A percentile compares a stretch with the other conserved stretches of the same genome.
Evolutionary conservation across 1,139 yeast genomes (phyloP).

Genomic region (Pichiaceae sp.): DNA sequence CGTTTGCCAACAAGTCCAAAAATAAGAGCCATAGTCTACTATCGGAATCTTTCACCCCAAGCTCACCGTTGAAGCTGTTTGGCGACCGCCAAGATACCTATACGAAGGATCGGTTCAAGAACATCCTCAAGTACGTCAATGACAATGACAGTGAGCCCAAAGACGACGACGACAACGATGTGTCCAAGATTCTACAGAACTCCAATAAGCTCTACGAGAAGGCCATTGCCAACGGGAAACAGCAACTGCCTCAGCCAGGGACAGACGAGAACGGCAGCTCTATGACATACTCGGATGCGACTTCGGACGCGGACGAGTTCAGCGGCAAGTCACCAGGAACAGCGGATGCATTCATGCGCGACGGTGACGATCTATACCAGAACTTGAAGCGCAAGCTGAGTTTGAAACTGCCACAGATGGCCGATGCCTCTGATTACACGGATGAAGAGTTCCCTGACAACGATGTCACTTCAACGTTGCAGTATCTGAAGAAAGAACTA

Average conservation of each 20-base stretch:
- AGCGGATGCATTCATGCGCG: constrained; percentile 13
- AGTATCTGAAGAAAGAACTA: background rate
- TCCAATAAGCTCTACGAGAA: constrained; percentile 15
- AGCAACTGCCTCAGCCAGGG: background rate
- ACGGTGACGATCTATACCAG: constrained; percentile 18
- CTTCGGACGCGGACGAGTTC: constrained; percentile 21
- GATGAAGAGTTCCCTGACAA: constrained; percentile 2
- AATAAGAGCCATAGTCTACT: constrained; percentile 6
- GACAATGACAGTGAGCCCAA: constrained; percentile 2
- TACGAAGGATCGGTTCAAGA: constrained; percentile 18
- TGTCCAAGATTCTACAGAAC: constrained; percentile 10
- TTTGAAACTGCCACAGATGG: constrained; percentile 4
- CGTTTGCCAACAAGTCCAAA: constrained; percentile 19
- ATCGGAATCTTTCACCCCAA: constrained; percentile 14
- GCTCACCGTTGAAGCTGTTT: constrained; percentile 22
- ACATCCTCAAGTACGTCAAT: constrained; percentile 15
- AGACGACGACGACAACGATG: background rate
- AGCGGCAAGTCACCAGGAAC: constrained; percentile 9
- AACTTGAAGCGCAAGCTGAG: constrained; percentile 15
- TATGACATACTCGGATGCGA: constrained; percentile 13
- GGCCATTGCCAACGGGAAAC: constrained; percentile 5
- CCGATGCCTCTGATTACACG: constrained; percentile 19
- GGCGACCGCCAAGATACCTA: constrained; percentile 20
- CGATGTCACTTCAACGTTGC: background rate
- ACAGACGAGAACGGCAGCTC: constrained; percentile 3